Conservation (phyloP, 768 basidiomycete genomes). For the Trametopsis cervina region DNA sequence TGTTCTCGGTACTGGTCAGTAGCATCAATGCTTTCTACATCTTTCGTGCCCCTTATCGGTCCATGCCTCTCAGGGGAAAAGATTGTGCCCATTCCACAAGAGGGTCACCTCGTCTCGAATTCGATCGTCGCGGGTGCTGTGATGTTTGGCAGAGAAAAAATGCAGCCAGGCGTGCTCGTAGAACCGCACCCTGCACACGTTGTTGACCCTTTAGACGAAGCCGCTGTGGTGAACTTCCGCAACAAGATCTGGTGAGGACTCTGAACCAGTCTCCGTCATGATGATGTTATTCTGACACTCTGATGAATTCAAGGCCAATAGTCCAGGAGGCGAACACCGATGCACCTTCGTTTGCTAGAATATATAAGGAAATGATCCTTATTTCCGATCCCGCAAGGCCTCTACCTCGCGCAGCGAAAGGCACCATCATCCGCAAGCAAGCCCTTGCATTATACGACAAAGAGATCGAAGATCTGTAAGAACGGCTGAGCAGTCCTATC, state of each 20-base stretch:
- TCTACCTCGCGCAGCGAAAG: slow-evolving; percentile 39
- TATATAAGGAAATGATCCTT: slow-evolving; percentile 47
- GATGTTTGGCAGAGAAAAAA: slow-evolving; percentile 34
- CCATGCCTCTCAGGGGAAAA: slow-evolving; percentile 23
- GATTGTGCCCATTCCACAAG: slow-evolving; percentile 19
- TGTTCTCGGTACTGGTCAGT: slow-evolving; percentile 17
- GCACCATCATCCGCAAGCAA: slow-evolving; percentile 36
- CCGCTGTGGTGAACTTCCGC: slow-evolving; percentile 23
- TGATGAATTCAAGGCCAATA: slow-evolving; percentile 28
- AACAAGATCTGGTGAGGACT: slow-evolving; percentile 28
- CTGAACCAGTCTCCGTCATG: background rate
- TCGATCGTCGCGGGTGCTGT: slow-evolving; percentile 25
- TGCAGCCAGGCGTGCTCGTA: slow-evolving; percentile 32
- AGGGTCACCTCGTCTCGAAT: slow-evolving; percentile 24
- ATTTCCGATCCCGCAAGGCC: slow-evolving; percentile 35
- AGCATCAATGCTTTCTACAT: background rate
- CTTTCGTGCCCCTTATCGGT: background rate
- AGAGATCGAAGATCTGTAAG: slow-evolving; percentile 41
- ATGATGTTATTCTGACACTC: background rate
- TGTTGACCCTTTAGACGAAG: slow-evolving; percentile 24
- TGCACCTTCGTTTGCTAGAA: slow-evolving; percentile 21
- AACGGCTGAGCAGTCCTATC: too few relatives aligned
- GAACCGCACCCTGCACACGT: slow-evolving; percentile 23
- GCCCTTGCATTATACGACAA: slow-evolving; percentile 31
- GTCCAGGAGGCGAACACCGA: slow-evolving; percentile 20